Evolutionary conservation across 306 rosid species (phyloP).

Genomic region (Myrica gale): DNA sequence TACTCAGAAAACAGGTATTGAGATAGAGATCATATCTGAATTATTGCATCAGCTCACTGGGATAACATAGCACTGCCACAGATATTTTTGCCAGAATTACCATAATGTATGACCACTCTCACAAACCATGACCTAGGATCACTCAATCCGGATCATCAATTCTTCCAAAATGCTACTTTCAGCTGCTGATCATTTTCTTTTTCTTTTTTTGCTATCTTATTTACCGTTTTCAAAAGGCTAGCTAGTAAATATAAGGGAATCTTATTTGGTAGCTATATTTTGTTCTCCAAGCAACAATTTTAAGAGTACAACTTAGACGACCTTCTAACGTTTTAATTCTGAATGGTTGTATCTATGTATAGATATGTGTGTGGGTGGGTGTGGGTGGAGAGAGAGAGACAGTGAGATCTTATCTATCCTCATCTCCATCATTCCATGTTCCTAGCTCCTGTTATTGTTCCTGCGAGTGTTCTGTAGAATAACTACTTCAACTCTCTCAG

Average conservation of each 20-base stretch:
- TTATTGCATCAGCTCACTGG: constrained; percentile 1
- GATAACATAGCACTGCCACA: background rate
- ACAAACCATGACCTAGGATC: background rate
- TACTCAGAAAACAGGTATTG: constrained; percentile 78
- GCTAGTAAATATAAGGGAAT: no score
- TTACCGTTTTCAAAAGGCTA: no score
- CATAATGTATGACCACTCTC: background rate
- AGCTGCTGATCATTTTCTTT: background rate
- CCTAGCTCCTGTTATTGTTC: background rate
- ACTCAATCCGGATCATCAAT: background rate
- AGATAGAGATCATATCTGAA: constrained; percentile 13
- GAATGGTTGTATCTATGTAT: no score
- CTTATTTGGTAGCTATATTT: no score
- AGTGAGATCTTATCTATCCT: no score
- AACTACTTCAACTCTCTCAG: no score
- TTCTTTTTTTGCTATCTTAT: background rate
- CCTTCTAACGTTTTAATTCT: no score
- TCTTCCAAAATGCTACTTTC: background rate
- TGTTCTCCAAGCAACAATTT: background rate
- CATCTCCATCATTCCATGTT: background rate
- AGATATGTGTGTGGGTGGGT: no score
- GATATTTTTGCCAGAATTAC: background rate
- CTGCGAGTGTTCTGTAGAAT: no score
- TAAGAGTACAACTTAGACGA: background rate
- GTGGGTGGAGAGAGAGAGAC: no score